These are phyloP conservation scores for Davidsoniella virescens DNA, from an alignment of 2,329 filamentous ascomycete genomes.

Conservation along the genomic window DNA sequence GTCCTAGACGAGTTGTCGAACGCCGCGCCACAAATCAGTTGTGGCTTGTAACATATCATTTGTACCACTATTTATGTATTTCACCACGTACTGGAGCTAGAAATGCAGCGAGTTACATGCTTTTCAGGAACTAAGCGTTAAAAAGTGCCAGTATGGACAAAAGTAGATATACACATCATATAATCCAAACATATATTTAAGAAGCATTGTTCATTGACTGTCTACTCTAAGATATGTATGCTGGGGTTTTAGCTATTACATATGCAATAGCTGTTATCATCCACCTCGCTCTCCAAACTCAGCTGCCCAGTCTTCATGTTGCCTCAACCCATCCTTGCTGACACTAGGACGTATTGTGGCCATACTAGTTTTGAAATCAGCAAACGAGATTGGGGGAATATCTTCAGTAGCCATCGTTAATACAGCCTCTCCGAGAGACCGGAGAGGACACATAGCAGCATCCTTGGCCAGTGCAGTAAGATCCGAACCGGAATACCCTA, in stretches of 20 bases:
- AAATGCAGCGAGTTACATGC: too few species aligned
- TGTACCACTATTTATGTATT: too few species aligned
- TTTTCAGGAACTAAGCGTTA: too few species aligned
- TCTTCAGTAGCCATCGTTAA: conserved; percentile 88
- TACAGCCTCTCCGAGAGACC: conserved; percentile 76
- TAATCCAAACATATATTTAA: too few species aligned
- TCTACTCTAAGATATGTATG: background rate
- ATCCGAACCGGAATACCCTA: conserved; percentile 94
- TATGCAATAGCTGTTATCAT: conserved; percentile 22
- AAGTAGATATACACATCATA: too few species aligned
- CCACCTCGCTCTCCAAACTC: conserved; percentile 88
- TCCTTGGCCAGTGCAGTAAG: conserved; percentile 95
- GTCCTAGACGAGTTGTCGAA: too few species aligned
- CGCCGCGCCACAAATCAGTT: too few species aligned
- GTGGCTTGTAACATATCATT: too few species aligned
- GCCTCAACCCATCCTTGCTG: conserved; percentile 63
- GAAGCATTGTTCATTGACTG: background rate
- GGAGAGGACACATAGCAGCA: conserved; percentile 88
- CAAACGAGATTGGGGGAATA: conserved; percentile 69
- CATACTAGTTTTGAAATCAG: conserved; percentile 74
- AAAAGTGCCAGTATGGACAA: too few species aligned
- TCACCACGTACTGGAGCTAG: too few species aligned
- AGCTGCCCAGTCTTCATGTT: conserved; percentile 87
- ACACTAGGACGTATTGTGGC: conserved; percentile 79
- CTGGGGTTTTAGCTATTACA: too few species aligned